Evolutionary conservation across 805 yeast genomes (phyloP).

Genomic region (Saccharomycopsis sp.): DNA sequence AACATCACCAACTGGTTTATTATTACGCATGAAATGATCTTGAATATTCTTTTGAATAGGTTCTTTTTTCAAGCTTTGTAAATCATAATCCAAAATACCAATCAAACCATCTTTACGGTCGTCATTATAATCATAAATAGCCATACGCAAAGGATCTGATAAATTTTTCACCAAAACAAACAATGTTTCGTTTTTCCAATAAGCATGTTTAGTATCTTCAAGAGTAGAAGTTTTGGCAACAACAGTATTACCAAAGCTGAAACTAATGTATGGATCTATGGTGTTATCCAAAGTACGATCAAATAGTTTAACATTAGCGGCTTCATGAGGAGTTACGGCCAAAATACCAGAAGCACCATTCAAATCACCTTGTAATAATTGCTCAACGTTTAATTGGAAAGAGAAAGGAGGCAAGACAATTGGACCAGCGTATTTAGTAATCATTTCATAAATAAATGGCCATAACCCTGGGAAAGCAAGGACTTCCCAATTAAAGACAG

Average conservation of each 20-base stretch:
- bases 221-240: constrained; percentile 63
- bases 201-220: constrained; percentile 58
- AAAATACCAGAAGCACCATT: constrained; percentile 83
- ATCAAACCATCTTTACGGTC: constrained; percentile 68
- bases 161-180: constrained; percentile 62
- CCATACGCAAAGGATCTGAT: constrained; percentile 71
- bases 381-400: constrained; percentile 87
- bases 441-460: constrained; percentile 75
- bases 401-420: constrained; percentile 83
- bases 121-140: constrained; percentile 68
- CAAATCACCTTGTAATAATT: constrained; percentile 73
- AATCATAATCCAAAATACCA: constrained; percentile 67
- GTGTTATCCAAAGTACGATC: constrained; percentile 61
- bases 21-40: constrained; percentile 64
- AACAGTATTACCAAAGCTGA: constrained; percentile 47
- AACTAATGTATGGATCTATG: constrained; percentile 78
- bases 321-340: constrained; percentile 55
- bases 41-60: constrained; percentile 38
- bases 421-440: constrained; percentile 80
- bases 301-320: constrained; percentile 58
- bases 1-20: constrained; percentile 72
- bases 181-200: constrained; percentile 77
- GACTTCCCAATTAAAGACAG: constrained; percentile 79
- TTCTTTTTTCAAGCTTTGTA: constrained; percentile 51
- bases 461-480: constrained; percentile 80